Conservation (phyloP, 2,329 filamentous ascomycete species). For the Cercospora zeae-maydis region DNA sequence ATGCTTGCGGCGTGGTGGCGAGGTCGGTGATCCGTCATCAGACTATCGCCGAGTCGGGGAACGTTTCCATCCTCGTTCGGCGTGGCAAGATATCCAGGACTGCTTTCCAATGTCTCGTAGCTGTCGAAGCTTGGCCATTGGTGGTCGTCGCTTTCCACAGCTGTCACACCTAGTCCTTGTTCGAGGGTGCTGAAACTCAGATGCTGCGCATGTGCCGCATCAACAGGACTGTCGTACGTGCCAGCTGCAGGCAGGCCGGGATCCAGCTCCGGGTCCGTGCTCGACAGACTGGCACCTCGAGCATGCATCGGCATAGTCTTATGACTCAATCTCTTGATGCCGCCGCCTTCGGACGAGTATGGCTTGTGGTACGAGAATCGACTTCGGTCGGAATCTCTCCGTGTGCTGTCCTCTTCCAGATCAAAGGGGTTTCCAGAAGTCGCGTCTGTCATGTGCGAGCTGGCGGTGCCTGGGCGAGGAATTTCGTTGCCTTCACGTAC, state of each 20-base stretch:
- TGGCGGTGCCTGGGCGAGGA: constrained; percentile 43
- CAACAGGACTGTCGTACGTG: not conserved
- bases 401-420: constrained; percentile 42
- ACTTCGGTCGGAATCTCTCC: constrained; percentile 31
- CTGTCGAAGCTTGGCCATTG: constrained; percentile 22
- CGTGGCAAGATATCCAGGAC: constrained; percentile 13
- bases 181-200: constrained; percentile 17
- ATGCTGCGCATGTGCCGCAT: constrained; percentile 3
- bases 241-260: constrained; percentile 2
- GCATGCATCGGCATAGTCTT: constrained; percentile 34
- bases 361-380: constrained; percentile 38
- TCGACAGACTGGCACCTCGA: constrained; percentile 34
- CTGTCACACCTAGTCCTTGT: constrained; percentile 9
- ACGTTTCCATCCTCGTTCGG: constrained; percentile 4
- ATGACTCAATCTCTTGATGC: constrained; percentile 28
- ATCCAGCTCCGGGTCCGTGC: constrained; percentile 32
- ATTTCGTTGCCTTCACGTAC: constrained; percentile 34
- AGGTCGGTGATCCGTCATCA: constrained; percentile 13
- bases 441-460: constrained; percentile 40
- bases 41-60: constrained; percentile 19
- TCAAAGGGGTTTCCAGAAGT: constrained; percentile 49
- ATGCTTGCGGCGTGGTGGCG: constrained; percentile 18
- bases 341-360: constrained; percentile 36
- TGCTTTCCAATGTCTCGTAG: constrained; percentile 20
- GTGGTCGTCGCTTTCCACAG: constrained; percentile 15